Percentiles rank a stretch among this genome's conserved stretches.
Conservation (phyloP, 495 filamentous ascomycete genomes). For the Aspergillus diversus region DNA sequence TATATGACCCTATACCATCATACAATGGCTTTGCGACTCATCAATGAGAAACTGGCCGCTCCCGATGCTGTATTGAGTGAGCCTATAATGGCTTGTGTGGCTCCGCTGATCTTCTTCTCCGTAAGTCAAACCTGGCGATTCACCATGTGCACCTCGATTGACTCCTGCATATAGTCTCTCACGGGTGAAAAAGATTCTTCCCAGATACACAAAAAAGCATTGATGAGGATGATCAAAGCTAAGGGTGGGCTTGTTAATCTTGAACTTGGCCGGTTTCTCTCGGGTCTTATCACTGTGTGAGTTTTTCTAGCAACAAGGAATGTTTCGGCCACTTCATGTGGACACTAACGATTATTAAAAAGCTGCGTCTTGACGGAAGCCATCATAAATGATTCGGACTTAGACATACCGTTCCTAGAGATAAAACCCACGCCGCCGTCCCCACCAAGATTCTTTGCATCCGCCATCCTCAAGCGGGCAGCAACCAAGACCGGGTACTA, state of each 20-base stretch:
- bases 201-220: constrained; percentile 7
- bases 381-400: constrained; percentile 10
- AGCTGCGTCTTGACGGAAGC: constrained; percentile 15
- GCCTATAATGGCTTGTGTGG: constrained; percentile 4
- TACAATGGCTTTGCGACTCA: constrained; percentile 1
- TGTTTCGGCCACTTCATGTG: neutral
- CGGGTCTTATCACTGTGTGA: constrained; percentile 10
- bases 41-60: neutral
- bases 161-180: constrained; percentile 6
- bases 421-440: neutral
- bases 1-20: constrained; percentile 5
- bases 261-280: neutral
- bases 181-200: constrained; percentile 6
- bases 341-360: neutral
- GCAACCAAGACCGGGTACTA: neutral
- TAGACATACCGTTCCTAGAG: constrained; percentile 12
- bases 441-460: neutral
- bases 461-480: constrained; percentile 1
- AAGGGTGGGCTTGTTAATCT: constrained; percentile 9
- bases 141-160: neutral
- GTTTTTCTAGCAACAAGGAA: neutral
- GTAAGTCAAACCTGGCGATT: neutral
- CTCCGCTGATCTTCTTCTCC: constrained; percentile 13
- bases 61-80: constrained; percentile 1
- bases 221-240: constrained; percentile 9